Evolutionary conservation across 257 asterid genomes (phyloP).

Genomic region (Lantana camara): DNA sequence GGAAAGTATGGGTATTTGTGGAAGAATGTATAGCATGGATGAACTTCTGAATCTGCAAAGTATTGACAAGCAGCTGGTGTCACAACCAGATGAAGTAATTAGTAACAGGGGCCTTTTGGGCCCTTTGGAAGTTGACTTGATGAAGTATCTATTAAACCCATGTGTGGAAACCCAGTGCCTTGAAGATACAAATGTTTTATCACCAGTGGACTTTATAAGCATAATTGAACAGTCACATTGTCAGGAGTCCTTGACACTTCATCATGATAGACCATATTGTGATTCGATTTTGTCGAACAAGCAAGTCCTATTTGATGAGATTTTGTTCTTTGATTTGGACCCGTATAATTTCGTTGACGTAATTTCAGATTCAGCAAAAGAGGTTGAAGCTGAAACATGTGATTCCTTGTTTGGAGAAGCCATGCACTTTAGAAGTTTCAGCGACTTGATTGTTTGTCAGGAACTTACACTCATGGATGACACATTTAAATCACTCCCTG

Average conservation of each 20-base stretch:
- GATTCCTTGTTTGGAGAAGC: conserved; percentile 66
- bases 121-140: conserved; percentile 55
- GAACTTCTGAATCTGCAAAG: conserved; percentile 46
- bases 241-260: conserved; percentile 34
- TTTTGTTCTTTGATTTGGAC: conserved; percentile 54
- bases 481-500: conserved; percentile 81
- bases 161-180: conserved; percentile 35
- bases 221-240: conserved; percentile 45
- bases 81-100: conserved; percentile 45
- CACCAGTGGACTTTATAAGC: conserved; percentile 45
- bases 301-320: conserved; percentile 53
- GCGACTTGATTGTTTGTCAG: conserved; percentile 66
- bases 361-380: conserved; percentile 45
- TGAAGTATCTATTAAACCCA: conserved; percentile 46
- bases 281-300: conserved; percentile 34
- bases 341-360: conserved; percentile 46
- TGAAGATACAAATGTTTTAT: conserved; percentile 37
- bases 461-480: conserved; percentile 82
- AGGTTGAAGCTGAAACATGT: conserved; percentile 51
- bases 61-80: conserved; percentile 48
- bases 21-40: conserved; percentile 36
- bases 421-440: conserved; percentile 60
- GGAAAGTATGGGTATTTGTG: conserved; percentile 49
- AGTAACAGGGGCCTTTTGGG: conserved; percentile 53
- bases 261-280: conserved; percentile 34